Evolutionary conservation across 2,329 filamentous ascomycete genomes (phyloP).

Genomic region (Geosmithia putterillii): DNA sequence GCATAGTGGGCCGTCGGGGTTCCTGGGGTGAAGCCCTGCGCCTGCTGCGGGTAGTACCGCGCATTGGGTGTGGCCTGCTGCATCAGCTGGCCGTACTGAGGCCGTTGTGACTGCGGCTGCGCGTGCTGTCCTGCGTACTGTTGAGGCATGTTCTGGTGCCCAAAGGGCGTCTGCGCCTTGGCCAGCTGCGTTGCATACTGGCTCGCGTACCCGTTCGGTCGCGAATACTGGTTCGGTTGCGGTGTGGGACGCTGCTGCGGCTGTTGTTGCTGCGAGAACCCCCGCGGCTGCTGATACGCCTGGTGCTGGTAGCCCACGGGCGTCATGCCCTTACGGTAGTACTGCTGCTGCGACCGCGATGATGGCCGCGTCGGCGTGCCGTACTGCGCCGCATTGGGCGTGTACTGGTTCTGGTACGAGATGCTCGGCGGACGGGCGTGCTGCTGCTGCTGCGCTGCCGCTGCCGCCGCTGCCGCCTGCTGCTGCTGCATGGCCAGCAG

Average conservation of each 20-base stretch:
- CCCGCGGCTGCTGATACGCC: constrained; percentile 19
- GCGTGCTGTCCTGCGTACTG: constrained; percentile 32
- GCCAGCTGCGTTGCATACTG: constrained; percentile 36
- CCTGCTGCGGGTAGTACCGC: constrained; percentile 24
- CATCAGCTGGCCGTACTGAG: constrained; percentile 27
- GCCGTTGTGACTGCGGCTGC: too few relatives aligned
- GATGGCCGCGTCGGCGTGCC: constrained; percentile 30
- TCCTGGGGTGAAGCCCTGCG: constrained; percentile 11
- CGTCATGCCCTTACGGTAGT: constrained; percentile 24
- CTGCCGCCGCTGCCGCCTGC: constrained; percentile 16
- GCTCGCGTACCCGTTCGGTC: constrained; percentile 32
- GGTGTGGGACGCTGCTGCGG: constrained; percentile 19
- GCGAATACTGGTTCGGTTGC: constrained; percentile 35
- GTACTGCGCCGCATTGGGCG: constrained; percentile 30
- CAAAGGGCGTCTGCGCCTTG: constrained; percentile 39
- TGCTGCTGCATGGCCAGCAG: constrained; percentile 25
- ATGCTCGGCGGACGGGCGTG: constrained; percentile 25
- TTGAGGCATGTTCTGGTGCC: constrained; percentile 35
- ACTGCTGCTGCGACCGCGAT: constrained; percentile 19
- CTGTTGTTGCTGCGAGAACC: constrained; percentile 15
- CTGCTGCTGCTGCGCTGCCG: constrained; percentile 25
- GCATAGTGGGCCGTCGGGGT: constrained; percentile 11
- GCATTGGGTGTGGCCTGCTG: constrained; percentile 28
- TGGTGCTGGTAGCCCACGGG: constrained; percentile 17
- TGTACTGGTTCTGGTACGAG: constrained; percentile 30